Conservation (phyloP, 805 yeast genomes). For the Yamadazyma ubonensis region DNA sequence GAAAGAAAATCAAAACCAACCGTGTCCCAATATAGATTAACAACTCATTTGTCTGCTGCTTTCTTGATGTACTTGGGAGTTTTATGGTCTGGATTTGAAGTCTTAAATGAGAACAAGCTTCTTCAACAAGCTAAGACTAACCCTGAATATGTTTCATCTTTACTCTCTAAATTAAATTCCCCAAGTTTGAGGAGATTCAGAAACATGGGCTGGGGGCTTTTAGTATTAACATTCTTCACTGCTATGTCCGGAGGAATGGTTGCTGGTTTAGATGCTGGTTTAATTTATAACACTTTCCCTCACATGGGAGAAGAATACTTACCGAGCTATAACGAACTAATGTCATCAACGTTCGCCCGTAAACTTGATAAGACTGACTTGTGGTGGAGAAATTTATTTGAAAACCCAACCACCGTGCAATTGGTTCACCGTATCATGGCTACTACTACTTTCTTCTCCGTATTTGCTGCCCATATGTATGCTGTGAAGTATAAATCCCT, state of each 20-base stretch:
- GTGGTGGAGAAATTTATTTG: slow-evolving; percentile 89
- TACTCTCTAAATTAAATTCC: slow-evolving; percentile 59
- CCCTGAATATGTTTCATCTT: slow-evolving; percentile 52
- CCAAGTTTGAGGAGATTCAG: slow-evolving; percentile 61
- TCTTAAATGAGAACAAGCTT: slow-evolving; percentile 71
- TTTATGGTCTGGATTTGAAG: slow-evolving; percentile 85
- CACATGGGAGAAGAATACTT: slow-evolving; percentile 86
- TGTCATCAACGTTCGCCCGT: slow-evolving; percentile 72
- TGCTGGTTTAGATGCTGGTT: slow-evolving; percentile 97
- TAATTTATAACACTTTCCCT: slow-evolving; percentile 94
- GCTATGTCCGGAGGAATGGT: slow-evolving; percentile 98
- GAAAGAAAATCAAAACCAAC: slow-evolving; percentile 93
- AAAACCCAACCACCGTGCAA: slow-evolving; percentile 96
- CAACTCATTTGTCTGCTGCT: slow-evolving; percentile 93
- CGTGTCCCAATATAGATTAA: slow-evolving; percentile 90
- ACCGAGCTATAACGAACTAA: slow-evolving; percentile 76
- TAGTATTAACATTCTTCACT: slow-evolving; percentile 75
- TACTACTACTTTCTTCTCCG: slow-evolving; percentile 69
- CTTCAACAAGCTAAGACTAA: slow-evolving; percentile 41
- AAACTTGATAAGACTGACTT: slow-evolving; percentile 66
- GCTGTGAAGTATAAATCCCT: slow-evolving; percentile 52
- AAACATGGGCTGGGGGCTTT: slow-evolving; percentile 51
- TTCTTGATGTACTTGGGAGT: slow-evolving; percentile 84
- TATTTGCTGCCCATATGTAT: slow-evolving; percentile 69
- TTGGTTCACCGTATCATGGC: slow-evolving; percentile 87